Conservation (phyloP, 352 stramenopile genomes). For the Phytopythium helicoides region DNA sequence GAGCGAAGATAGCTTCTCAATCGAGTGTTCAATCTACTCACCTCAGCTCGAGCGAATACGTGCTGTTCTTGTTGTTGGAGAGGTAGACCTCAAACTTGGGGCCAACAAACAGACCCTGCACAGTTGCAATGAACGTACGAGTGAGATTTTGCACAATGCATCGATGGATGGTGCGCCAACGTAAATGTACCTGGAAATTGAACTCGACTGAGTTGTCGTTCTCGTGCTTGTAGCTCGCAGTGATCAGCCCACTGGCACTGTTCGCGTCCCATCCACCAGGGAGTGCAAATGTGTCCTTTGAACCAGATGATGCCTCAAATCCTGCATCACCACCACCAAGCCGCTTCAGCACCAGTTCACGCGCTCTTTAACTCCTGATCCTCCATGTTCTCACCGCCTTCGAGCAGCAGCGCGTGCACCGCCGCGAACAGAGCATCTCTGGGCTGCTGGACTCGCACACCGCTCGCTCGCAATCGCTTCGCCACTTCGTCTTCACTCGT, state of each 20-base stretch:
- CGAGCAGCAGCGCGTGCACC: constrained; percentile 66
- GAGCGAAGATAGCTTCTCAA: too few relatives aligned
- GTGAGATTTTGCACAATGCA: not conserved
- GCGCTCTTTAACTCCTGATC: not conserved
- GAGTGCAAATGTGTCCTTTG: constrained; percentile 26
- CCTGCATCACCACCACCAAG: constrained; percentile 19
- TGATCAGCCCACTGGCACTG: constrained; percentile 62
- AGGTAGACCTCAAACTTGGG: constrained; percentile 81
- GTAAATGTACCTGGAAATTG: constrained; percentile 53
- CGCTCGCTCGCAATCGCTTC: constrained; percentile 37
- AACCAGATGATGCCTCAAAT: constrained; percentile 27
- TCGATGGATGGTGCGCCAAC: too few relatives aligned
- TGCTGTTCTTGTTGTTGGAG: constrained; percentile 59
- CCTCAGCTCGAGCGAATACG: constrained; percentile 74
- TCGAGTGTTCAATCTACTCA: too few relatives aligned
- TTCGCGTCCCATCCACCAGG: constrained; percentile 58
- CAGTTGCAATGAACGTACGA: not conserved
- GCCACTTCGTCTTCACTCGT: constrained; percentile 36
- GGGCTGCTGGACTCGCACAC: constrained; percentile 37
- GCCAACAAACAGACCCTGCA: constrained; percentile 68
- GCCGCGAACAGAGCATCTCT: constrained; percentile 71
- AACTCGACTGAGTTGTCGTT: constrained; percentile 54
- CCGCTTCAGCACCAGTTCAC: not conserved
- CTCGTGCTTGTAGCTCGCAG: constrained; percentile 46
- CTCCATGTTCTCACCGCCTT: constrained; percentile 40